Percentiles rank a stretch among this genome's conserved stretches.
Conservation (phyloP, 768 basidiomycete species). For the Artomyces pyxidatus region DNA sequence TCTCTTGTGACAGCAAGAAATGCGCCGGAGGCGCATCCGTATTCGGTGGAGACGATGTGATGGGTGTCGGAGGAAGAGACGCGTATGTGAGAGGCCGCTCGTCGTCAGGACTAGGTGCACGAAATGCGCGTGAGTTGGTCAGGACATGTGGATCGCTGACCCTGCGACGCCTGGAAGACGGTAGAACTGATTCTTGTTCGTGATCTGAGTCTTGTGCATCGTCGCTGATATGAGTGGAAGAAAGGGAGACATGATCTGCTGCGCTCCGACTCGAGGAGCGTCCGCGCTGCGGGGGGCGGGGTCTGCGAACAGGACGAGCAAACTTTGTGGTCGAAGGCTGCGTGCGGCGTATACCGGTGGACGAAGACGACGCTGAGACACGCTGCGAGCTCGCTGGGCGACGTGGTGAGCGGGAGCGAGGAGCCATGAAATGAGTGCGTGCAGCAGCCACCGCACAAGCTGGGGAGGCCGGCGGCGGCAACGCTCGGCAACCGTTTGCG, state of each 20-base stretch:
- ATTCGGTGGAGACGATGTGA: constrained; percentile 23
- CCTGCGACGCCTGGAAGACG: constrained; percentile 1
- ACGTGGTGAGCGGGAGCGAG: not conserved
- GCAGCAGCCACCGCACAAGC: no score
- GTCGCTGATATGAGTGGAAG: constrained; percentile 12
- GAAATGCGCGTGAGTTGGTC: constrained; percentile 6
- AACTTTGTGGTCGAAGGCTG: constrained; percentile 8
- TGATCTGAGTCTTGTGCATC: not conserved
- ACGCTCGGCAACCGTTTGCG: no score
- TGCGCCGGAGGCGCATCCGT: not conserved
- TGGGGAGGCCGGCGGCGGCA: no score
- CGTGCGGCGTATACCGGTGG: not conserved
- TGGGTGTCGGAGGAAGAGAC: constrained; percentile 69
- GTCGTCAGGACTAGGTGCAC: constrained; percentile 4
- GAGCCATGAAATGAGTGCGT: not conserved
- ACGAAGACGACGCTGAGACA: constrained; percentile 6
- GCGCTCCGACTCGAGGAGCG: constrained; percentile 11
- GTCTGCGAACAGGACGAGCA: not conserved
- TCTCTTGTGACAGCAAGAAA: constrained; percentile 10
- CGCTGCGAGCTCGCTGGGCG: not conserved
- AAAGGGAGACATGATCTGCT: constrained; percentile 8
- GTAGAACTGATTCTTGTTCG: not conserved
- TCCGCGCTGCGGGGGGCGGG: constrained; percentile 7
- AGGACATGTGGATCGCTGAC: constrained; percentile 7
- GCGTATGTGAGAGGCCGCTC: constrained; percentile 48